phyloP scores from a whole-genome alignment of 228 moss, liverwort and hornwort species.

The Sphagnum magellanicum region DNA sequence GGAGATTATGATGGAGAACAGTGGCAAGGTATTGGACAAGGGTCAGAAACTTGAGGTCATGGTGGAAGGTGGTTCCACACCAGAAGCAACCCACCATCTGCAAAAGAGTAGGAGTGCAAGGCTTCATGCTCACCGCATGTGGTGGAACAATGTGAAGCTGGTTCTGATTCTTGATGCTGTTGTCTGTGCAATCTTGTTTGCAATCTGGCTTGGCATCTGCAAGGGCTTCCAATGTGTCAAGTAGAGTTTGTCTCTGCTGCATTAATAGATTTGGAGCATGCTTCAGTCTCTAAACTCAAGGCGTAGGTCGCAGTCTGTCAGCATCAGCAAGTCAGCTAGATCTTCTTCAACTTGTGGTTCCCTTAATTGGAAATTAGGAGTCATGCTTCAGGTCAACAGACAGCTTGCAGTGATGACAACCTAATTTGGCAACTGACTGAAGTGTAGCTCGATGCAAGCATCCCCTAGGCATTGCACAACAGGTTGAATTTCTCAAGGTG shows the following conservation, averaged over 20 bases:
- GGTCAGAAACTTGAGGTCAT: conserved; percentile 31
- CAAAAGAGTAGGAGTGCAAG: conserved; percentile 9
- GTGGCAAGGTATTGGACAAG: conserved; percentile 39
- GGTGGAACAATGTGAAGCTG: conserved; percentile 49
- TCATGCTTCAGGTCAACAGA: background rate
- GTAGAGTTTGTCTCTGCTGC: background rate
- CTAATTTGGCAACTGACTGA: background rate
- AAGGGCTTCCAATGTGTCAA: conserved; percentile 37
- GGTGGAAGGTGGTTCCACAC: conserved; percentile 9
- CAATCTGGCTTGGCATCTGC: conserved; percentile 53
- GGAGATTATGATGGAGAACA: conserved; percentile 52
- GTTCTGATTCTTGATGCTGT: conserved; percentile 41
- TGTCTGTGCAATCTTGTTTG: conserved; percentile 37
- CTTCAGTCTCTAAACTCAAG: background rate
- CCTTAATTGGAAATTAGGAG: background rate
- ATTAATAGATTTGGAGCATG: background rate
- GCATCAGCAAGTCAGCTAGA: background rate
- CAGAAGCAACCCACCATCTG: conserved; percentile 10
- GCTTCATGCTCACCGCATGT: conserved; percentile 27
- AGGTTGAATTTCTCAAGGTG: background rate
- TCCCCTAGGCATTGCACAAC: background rate
- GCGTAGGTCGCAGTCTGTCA: background rate
- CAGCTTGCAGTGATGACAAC: no score
- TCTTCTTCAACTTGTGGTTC: background rate
- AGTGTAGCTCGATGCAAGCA: background rate